phyloP scores from a whole-genome alignment of 345 rosid genomes.

The Corchorus olitorius region DNA sequence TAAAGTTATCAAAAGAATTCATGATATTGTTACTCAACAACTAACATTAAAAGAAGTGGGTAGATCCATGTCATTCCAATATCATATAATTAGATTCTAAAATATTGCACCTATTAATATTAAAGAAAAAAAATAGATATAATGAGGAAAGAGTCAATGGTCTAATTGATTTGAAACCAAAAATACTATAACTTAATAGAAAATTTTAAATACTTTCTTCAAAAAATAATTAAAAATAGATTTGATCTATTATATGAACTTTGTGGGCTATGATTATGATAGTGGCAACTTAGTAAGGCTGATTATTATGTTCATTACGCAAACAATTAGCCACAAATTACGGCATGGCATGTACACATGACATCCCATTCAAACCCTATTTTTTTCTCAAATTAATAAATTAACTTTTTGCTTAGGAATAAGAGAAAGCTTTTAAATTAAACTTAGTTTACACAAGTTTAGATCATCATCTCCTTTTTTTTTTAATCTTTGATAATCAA shows the following conservation, averaged over 20 bases:
- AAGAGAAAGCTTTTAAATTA: not conserved
- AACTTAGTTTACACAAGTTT: not conserved
- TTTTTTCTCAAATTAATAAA: not conserved
- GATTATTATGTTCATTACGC: not conserved
- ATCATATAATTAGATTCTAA: not conserved
- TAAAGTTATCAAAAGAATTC: not conserved
- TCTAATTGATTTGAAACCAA: not conserved
- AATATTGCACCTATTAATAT: not conserved
- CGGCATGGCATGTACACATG: constrained; percentile 7
- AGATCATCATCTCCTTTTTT: not conserved
- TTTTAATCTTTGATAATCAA: not conserved
- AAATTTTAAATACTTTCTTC: not conserved
- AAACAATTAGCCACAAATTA: constrained; percentile 27
- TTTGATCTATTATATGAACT: not conserved
- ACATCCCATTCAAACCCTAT: not conserved
- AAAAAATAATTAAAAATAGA: not conserved
- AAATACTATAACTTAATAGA: not conserved
- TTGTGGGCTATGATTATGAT: constrained; percentile 3
- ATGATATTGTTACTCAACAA: constrained; percentile 10
- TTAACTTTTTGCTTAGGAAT: not conserved
- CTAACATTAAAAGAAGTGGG: constrained; percentile 15
- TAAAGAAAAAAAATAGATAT: not conserved
- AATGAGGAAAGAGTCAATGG: not conserved
- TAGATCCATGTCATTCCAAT: constrained; percentile 7
- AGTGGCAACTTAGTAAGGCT: not conserved